phyloP scores from a whole-genome alignment of 2,329 filamentous ascomycete species.

The Monosporascus sp. region DNA sequence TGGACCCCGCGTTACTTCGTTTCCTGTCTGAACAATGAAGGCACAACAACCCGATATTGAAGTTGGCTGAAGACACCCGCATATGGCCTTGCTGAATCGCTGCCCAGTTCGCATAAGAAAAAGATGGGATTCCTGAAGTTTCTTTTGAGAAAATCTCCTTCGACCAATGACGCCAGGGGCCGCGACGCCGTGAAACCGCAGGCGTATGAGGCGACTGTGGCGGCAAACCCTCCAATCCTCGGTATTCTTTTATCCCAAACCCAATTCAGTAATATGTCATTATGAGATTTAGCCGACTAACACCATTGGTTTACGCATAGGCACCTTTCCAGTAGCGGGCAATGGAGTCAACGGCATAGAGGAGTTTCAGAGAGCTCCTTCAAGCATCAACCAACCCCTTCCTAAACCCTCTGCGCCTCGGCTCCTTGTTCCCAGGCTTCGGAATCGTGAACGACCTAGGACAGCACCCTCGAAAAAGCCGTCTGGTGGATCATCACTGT shows the following conservation, averaged over 20 bases:
- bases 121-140: slow-evolving; percentile 32
- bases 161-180: slow-evolving; percentile 4
- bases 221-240: slow-evolving; percentile 30
- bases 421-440: slow-evolving; percentile 24
- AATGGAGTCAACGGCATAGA: slow-evolving; percentile 35
- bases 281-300: slow-evolving; percentile 6
- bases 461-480: slow-evolving; percentile 26
- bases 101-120: neutral
- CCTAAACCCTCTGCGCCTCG: slow-evolving; percentile 24
- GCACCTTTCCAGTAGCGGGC: slow-evolving; percentile 34
- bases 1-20: neutral
- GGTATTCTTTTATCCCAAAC: slow-evolving; percentile 23
- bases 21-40: neutral
- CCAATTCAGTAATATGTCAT: slow-evolving; percentile 12
- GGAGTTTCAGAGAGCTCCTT: slow-evolving; percentile 29
- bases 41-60: neutral
- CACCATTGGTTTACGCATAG: slow-evolving; percentile 19
- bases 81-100: neutral
- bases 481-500: slow-evolving; percentile 3
- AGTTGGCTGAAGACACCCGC: neutral
- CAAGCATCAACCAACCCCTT: slow-evolving; percentile 19
- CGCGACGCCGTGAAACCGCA: slow-evolving; percentile 25
- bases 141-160: slow-evolving; percentile 24
- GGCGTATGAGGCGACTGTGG: slow-evolving; percentile 33
- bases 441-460: slow-evolving; percentile 28